Percentiles rank a stretch among this genome's conserved stretches.
These are phyloP conservation scores for Starmerella vitae DNA, from an alignment of 805 yeast species.

Conservation along the genomic window DNA sequence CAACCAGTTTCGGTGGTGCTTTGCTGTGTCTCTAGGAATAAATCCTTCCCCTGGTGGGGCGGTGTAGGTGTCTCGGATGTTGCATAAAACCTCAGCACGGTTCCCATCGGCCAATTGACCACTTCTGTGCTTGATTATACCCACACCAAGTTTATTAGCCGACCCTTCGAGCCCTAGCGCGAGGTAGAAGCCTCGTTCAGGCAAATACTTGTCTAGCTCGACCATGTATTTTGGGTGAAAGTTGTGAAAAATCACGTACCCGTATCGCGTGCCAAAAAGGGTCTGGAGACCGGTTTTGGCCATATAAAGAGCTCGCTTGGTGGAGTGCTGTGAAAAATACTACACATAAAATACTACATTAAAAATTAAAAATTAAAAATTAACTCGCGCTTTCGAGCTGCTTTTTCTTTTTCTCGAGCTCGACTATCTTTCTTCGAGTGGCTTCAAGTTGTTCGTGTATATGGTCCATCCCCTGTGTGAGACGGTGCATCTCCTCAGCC, in stretches of 20 bases:
- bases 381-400: constrained; percentile 3
- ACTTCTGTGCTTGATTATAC: constrained; percentile 61
- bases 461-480: constrained; percentile 34
- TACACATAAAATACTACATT: no score
- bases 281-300: no score
- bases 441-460: constrained; percentile 36
- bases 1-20: constrained; percentile 93
- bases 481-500: constrained; percentile 47
- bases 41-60: constrained; percentile 99
- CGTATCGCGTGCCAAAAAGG: no score
- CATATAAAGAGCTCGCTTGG: no score
- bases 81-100: constrained; percentile 66
- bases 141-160: constrained; percentile 92
- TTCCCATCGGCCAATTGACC: constrained; percentile 46
- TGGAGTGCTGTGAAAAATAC: no score
- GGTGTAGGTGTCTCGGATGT: constrained; percentile 84
- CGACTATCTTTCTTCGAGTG: constrained; percentile 29
- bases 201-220: constrained; percentile 35
- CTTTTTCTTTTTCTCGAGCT: constrained; percentile 25
- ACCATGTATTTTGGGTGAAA: no score
- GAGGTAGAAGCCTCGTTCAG: constrained; percentile 34
- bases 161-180: constrained; percentile 95
- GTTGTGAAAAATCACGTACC: no score
- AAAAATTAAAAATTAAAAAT: no score
- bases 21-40: constrained; percentile 88